Evolutionary conservation across 2,329 filamentous ascomycete species (phyloP).

Genomic region (Sporothrix sp.): DNA sequence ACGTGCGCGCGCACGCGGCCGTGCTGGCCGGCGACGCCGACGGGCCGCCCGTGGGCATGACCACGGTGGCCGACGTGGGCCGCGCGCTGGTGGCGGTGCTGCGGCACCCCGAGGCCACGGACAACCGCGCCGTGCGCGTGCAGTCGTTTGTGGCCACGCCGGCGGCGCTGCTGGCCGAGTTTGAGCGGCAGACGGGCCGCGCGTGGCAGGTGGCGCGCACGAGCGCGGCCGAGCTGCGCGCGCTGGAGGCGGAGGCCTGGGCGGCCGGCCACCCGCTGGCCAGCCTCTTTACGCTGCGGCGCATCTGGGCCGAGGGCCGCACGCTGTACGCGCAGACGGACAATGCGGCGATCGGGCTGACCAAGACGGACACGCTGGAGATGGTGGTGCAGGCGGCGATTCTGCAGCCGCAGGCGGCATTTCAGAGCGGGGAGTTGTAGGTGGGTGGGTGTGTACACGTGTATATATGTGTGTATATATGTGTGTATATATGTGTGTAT

Average conservation of each 20-base stretch:
- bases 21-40: neutral
- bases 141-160: slow-evolving; percentile 13
- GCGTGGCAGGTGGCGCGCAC: slow-evolving; percentile 10
- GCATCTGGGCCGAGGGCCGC: slow-evolving; percentile 24
- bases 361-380: slow-evolving; percentile 13
- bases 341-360: slow-evolving; percentile 37
- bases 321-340: slow-evolving; percentile 48
- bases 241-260: slow-evolving; percentile 9
- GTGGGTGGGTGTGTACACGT: too few species aligned
- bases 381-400: slow-evolving; percentile 12
- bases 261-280: slow-evolving; percentile 5
- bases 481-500: too few species aligned
- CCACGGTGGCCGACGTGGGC: slow-evolving; percentile 14
- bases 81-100: slow-evolving; percentile 7
- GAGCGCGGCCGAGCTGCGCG: slow-evolving; percentile 5
- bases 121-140: slow-evolving; percentile 10
- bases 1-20: neutral
- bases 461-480: too few species aligned
- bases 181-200: slow-evolving; percentile 12
- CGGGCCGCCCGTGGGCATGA: slow-evolving; percentile 9
- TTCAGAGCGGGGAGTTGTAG: slow-evolving; percentile 16
- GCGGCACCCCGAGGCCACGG: slow-evolving; percentile 7
- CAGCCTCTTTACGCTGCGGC: slow-evolving; percentile 12
- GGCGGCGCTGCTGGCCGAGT: slow-evolving; percentile 10
- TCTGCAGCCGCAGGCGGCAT: neutral